Evolutionary conservation across 345 rosid species (phyloP).

Genomic region (Ricinus communis): DNA sequence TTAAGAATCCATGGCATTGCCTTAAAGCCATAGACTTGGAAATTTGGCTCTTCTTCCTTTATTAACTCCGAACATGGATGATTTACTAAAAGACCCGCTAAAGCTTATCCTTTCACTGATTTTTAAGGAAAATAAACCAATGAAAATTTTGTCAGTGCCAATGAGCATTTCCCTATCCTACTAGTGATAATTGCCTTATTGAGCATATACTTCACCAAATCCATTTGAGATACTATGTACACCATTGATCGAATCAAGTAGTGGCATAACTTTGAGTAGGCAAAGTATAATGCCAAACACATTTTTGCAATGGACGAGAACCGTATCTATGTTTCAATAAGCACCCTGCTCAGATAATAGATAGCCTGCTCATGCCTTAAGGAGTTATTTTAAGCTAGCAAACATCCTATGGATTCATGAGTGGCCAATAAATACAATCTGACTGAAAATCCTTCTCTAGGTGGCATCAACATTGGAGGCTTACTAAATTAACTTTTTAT

Average conservation of each 20-base stretch:
- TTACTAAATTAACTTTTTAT: too few relatives aligned
- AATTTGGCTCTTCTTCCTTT: too few relatives aligned
- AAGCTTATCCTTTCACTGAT: neutral
- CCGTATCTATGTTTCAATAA: neutral
- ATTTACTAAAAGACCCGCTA: neutral
- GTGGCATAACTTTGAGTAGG: neutral
- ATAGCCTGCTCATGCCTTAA: neutral
- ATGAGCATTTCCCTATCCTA: neutral
- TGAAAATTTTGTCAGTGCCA: neutral
- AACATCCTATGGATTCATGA: neutral
- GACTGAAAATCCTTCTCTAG: neutral
- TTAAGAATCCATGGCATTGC: too few relatives aligned
- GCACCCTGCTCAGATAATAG: neutral
- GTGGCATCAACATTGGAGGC: neutral
- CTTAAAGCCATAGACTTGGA: too few relatives aligned
- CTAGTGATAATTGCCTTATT: neutral
- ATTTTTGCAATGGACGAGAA: neutral
- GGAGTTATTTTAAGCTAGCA: neutral
- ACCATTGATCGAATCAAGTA: neutral
- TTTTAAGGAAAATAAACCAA: neutral
- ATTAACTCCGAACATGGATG: neutral
- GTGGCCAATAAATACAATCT: neutral
- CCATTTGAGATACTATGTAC: neutral
- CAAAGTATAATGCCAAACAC: neutral
- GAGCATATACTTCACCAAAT: neutral